phyloP scores from a whole-genome alignment of 2,329 filamentous ascomycete species.

The Blastomyces gilchristii region DNA sequence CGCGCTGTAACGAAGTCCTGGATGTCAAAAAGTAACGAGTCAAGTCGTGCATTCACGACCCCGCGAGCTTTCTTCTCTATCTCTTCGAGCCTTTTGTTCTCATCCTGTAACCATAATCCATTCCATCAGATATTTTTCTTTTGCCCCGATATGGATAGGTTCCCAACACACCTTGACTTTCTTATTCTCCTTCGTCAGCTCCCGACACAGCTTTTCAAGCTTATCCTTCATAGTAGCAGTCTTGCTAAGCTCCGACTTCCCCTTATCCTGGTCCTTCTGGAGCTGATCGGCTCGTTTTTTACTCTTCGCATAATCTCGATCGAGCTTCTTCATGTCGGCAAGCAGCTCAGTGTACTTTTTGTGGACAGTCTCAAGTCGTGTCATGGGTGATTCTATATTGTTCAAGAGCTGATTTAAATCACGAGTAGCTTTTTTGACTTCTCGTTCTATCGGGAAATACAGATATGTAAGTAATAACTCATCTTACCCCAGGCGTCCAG shows the following conservation, averaged over 20 bases:
- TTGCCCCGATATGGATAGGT: slow-evolving; percentile 1
- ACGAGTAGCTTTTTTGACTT: slow-evolving; percentile 87
- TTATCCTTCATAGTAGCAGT: slow-evolving; percentile 89
- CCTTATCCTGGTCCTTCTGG: slow-evolving; percentile 92
- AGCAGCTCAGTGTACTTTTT: slow-evolving; percentile 86
- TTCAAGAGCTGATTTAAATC: slow-evolving; percentile 76
- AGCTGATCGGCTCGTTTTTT: slow-evolving; percentile 90
- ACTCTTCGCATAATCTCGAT: slow-evolving; percentile 88
- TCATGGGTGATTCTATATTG: slow-evolving; percentile 82
- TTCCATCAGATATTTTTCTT: slow-evolving; percentile 11
- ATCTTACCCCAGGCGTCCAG: not conserved
- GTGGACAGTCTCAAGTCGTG: slow-evolving; percentile 81
- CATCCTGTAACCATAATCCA: slow-evolving; percentile 49
- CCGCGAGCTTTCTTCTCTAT: slow-evolving; percentile 72
- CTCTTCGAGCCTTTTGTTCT: slow-evolving; percentile 85
- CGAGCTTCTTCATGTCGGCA: slow-evolving; percentile 88
- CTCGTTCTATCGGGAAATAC: slow-evolving; percentile 55
- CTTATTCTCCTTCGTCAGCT: slow-evolving; percentile 94
- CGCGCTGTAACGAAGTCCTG: slow-evolving; percentile 83
- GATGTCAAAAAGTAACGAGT: slow-evolving; percentile 68
- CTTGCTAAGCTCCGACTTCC: slow-evolving; percentile 78
- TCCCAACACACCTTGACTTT: slow-evolving; percentile 69
- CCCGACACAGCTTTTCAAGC: slow-evolving; percentile 87
- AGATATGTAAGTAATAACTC: slow-evolving; percentile 19
- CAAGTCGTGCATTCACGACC: slow-evolving; percentile 76